Evolutionary conservation across 164 flowering plant genomes (phyloP).

Genomic region (Pachysandra terminalis): DNA sequence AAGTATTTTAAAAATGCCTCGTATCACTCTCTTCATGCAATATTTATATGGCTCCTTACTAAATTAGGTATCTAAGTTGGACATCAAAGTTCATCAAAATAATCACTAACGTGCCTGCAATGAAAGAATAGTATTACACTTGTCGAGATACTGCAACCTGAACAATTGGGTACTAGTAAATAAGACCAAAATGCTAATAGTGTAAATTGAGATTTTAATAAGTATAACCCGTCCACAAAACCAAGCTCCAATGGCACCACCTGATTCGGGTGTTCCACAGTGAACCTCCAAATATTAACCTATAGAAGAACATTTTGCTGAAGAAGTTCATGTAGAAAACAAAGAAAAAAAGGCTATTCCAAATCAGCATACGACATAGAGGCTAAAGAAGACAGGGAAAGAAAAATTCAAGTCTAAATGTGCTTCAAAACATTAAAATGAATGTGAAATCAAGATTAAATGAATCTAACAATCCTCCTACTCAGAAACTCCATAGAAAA

Average conservation of each 20-base stretch:
- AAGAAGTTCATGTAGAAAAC: not conserved
- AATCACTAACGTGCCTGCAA: not conserved
- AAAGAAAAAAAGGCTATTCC: too few relatives aligned
- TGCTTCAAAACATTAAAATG: not conserved
- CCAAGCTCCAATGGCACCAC: too few relatives aligned
- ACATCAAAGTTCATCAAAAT: too few relatives aligned
- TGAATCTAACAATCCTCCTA: too few relatives aligned
- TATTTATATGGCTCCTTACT: not conserved
- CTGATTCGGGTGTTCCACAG: not conserved
- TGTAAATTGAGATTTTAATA: too few relatives aligned
- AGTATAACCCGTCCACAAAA: too few relatives aligned
- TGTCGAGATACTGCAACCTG: too few relatives aligned
- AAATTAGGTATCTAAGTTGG: not conserved
- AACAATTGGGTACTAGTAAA: too few relatives aligned
- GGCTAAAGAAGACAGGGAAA: not conserved
- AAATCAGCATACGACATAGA: not conserved
- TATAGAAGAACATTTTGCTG: not conserved
- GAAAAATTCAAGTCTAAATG: not conserved
- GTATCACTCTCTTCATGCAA: not conserved
- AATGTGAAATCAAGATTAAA: too few relatives aligned
- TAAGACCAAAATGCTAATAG: too few relatives aligned
- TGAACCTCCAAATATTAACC: constrained; percentile 3
- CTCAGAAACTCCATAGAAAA: too few relatives aligned
- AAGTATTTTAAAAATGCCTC: too few relatives aligned
- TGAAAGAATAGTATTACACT: not conserved